Conservation (phyloP, 2,329 filamentous ascomycete species). For the Scopulariopsis brevicaulis region DNA sequence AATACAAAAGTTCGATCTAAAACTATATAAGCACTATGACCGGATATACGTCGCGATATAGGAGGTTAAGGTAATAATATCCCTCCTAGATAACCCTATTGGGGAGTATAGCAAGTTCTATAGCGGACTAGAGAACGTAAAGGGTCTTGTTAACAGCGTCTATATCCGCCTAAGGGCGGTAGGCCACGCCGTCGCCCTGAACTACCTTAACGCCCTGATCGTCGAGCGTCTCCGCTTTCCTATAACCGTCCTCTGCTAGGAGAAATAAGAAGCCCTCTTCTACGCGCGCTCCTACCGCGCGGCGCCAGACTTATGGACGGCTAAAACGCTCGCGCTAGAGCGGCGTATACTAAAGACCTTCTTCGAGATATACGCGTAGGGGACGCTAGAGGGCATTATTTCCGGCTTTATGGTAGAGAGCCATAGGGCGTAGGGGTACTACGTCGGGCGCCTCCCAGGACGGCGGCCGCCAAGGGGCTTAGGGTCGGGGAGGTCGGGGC, state of each 20-base stretch:
- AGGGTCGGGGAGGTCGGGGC: no score
- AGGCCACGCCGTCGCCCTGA: slow-evolving; percentile 5
- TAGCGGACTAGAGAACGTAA: background rate
- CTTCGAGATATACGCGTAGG: background rate
- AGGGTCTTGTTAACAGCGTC: background rate
- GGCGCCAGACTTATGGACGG: background rate
- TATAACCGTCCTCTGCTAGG: slow-evolving; percentile 8
- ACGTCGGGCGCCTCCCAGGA: background rate
- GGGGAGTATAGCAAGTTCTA: background rate
- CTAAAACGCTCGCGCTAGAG: background rate
- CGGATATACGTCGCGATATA: slow-evolving; percentile 6
- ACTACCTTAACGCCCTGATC: slow-evolving; percentile 11
- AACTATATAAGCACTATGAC: background rate
- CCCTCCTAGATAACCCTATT: slow-evolving; percentile 5
- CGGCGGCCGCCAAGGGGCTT: background rate
- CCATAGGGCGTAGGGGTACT: background rate
- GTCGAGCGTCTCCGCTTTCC: slow-evolving; percentile 9
- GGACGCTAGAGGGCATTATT: background rate
- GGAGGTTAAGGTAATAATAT: slow-evolving; percentile 11
- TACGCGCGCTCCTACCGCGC: background rate
- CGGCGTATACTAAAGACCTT: background rate
- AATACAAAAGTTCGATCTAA: background rate
- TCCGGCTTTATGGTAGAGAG: background rate
- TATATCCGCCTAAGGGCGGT: background rate
- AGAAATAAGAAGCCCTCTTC: background rate